These are phyloP conservation scores for Ascochyta koolunga DNA, from an alignment of 2,329 filamentous ascomycete genomes.

Conservation along the genomic window DNA sequence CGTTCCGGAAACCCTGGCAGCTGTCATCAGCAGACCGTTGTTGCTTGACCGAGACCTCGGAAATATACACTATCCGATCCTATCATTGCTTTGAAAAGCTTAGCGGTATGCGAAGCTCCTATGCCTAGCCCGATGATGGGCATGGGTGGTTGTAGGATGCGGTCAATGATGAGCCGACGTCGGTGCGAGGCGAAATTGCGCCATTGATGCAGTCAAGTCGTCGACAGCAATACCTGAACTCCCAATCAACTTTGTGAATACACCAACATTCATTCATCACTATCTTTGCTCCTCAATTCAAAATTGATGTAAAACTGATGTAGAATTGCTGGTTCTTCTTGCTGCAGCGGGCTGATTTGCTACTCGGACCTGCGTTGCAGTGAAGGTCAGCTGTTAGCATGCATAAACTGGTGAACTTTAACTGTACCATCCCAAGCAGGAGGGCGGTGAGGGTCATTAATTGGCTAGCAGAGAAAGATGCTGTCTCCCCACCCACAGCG, in stretches of 20 bases:
- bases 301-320: background rate
- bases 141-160: background rate
- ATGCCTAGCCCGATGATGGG: constrained; percentile 2
- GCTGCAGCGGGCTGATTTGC: too few relatives aligned
- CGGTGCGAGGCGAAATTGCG: background rate
- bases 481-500: too few relatives aligned
- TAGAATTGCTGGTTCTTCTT: background rate
- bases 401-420: too few relatives aligned
- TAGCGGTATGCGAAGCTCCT: constrained; percentile 6
- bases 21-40: background rate
- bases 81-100: constrained; percentile 14
- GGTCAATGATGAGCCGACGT: constrained; percentile 8
- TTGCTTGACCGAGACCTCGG: background rate
- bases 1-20: background rate
- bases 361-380: background rate
- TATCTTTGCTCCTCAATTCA: background rate
- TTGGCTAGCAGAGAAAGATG: too few relatives aligned
- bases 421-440: too few relatives aligned
- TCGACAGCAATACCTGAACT: background rate
- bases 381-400: background rate
- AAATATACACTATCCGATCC: background rate
- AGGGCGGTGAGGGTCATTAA: too few relatives aligned
- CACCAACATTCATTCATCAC: background rate
- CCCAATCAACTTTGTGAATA: background rate
- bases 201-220: background rate